Base-by-base conservation (phyloP, 2,329 filamentous ascomycete species). In the Ophioceras dolichostomum region DNA sequence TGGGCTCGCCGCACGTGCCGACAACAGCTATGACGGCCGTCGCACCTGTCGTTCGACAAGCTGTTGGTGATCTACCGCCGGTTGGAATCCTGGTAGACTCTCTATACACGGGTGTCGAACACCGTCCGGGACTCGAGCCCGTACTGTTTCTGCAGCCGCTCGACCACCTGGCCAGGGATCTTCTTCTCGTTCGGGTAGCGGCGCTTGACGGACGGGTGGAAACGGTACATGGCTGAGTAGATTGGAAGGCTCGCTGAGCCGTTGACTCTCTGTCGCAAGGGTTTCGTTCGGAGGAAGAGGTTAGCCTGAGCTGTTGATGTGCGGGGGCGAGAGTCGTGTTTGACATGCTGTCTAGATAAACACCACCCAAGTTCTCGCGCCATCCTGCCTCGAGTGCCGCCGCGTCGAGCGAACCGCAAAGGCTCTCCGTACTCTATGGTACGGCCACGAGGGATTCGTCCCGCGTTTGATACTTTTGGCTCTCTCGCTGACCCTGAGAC, bases 221-320 rank as follows among this genome's bases (percentile, higher is more conserved):
- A 94, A 17, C 85, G 74, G 56, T 89, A 93, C 84, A 91, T 91
- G 40, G 88, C 56, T 16, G 78, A 84, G 54, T 93, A 83, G 17
- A 93, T 88, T 32, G 43, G 43, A 14, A 45, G 41, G 5, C 41
- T 38, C 4, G 43, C 43, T 3, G 43, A 43, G 34, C 42, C 41
- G 34, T 45, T 45, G 32, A 45, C 43, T n/a, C n/a, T n/a, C n/a
- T n/a, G n/a, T n/a, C n/a, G n/a, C n/a, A n/a, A n/a, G n/a, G n/a
- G n/a, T n/a, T n/a, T n/a, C n/a, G n/a, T n/a, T n/a, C n/a, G n/a
- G n/a, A n/a, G n/a, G n/a, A n/a, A n/a, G n/a, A n/a, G n/a, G n/a
- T n/a, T n/a, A n/a, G n/a, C n/a, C n/a, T n/a, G n/a, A n/a, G n/a
- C n/a, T n/a, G n/a, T n/a, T n/a, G n/a, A n/a, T n/a, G n/a, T n/a